Conservation (phyloP, 2,329 filamentous ascomycete species). For the Cercospora sojina region DNA sequence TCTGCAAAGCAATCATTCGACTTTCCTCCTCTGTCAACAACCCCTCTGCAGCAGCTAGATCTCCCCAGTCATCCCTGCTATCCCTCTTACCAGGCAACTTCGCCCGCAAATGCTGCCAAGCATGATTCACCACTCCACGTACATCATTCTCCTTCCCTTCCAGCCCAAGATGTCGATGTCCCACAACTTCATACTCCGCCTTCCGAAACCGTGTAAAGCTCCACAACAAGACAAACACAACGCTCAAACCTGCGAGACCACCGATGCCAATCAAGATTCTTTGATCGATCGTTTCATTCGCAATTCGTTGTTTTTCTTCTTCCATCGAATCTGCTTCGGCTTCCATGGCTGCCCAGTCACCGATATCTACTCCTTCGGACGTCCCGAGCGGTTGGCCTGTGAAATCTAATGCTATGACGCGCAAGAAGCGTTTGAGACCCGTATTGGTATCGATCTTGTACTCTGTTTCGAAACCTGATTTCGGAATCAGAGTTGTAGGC, state of each 20-base stretch:
- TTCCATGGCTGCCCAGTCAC: constrained; percentile 8
- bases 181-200: neutral
- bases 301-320: constrained; percentile 1
- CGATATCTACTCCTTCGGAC: constrained; percentile 19
- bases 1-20: neutral
- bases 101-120: neutral
- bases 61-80: neutral
- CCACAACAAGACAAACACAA: constrained; percentile 8
- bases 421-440: constrained; percentile 24
- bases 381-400: constrained; percentile 20
- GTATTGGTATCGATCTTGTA: constrained; percentile 5
- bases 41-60: neutral
- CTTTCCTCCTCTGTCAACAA: neutral
- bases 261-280: constrained; percentile 18
- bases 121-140: neutral
- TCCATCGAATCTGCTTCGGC: constrained; percentile 2
- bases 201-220: neutral
- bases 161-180: too few species aligned
- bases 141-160: neutral
- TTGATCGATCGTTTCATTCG: neutral
- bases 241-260: constrained; percentile 15
- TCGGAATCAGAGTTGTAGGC: constrained; percentile 14
- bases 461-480: constrained; percentile 24
- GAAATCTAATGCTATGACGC: constrained; percentile 28
- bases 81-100: neutral